These are phyloP conservation scores for Suhomyces taliae DNA, from an alignment of 1,139 yeast species.

Conservation along the genomic window DNA sequence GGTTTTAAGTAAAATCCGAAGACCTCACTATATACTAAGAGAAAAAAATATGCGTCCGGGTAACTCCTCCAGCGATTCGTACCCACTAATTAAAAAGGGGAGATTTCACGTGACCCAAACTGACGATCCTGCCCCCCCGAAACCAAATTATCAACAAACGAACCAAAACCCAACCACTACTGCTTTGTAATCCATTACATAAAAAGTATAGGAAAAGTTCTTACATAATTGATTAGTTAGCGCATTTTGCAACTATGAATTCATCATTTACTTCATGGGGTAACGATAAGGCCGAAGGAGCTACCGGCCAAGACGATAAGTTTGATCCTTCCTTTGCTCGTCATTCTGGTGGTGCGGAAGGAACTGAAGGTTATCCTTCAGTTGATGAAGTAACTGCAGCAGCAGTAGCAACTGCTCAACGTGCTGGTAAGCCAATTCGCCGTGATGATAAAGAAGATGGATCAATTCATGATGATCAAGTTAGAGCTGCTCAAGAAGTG, in stretches of 20 bases:
- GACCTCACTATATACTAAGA: too few relatives aligned
- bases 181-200: slow-evolving; percentile 15
- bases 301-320: slow-evolving; percentile 16
- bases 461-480: slow-evolving; percentile 9
- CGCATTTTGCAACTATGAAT: slow-evolving; percentile 20
- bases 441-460: slow-evolving; percentile 9
- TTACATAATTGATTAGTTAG: slow-evolving; percentile 14
- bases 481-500: slow-evolving; percentile 14
- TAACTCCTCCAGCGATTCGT: too few relatives aligned
- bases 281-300: slow-evolving; percentile 19
- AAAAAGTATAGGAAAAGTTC: slow-evolving; percentile 5
- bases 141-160: slow-evolving; percentile 3
- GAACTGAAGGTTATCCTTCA: slow-evolving; percentile 20
- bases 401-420: slow-evolving; percentile 29
- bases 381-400: slow-evolving; percentile 36
- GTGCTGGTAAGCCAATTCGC: slow-evolving; percentile 9
- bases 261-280: slow-evolving; percentile 26
- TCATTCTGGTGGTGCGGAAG: slow-evolving; percentile 19
- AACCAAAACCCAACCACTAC: neutral
- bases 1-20: too few relatives aligned
- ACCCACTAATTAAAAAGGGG: too few relatives aligned
- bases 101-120: neutral
- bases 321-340: slow-evolving; percentile 36
- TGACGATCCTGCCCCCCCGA: neutral
- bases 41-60: neutral